phyloP scores from a whole-genome alignment of 305 asterid genomes.

The Fraxinus floribunda region DNA sequence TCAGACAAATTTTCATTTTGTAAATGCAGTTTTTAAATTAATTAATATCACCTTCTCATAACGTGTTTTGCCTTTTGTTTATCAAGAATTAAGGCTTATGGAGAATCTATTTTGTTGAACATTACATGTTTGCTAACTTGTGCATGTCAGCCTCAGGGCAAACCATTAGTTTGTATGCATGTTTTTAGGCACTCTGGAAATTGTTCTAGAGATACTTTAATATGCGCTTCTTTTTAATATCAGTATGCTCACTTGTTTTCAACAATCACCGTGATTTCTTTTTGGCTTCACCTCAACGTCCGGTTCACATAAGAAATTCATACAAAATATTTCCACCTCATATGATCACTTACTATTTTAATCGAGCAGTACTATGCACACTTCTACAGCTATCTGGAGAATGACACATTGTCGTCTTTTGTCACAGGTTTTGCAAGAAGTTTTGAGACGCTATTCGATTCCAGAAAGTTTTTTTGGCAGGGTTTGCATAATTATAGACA shows the following conservation, averaged over 20 bases:
- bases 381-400: neutral
- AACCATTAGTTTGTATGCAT: neutral
- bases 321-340: neutral
- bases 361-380: conserved; percentile 1
- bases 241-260: neutral
- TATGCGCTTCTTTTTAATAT: neutral
- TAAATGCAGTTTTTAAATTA: neutral
- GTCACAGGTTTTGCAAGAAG: conserved; percentile 90
- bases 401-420: conserved; percentile 1
- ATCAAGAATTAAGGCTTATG: neutral
- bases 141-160: neutral
- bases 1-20: conserved; percentile 4
- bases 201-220: neutral
- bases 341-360: neutral
- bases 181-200: neutral
- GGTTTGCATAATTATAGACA: conserved; percentile 89
- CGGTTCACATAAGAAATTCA: neutral
- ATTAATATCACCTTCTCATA: neutral
- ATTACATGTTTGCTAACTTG: neutral
- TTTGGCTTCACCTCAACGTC: neutral
- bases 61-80: neutral
- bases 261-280: neutral
- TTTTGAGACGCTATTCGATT: conserved; percentile 62
- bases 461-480: conserved; percentile 74
- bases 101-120: neutral